Base-by-base conservation (phyloP, 345 rosid genomes). In the Aegle marmelos region DNA sequence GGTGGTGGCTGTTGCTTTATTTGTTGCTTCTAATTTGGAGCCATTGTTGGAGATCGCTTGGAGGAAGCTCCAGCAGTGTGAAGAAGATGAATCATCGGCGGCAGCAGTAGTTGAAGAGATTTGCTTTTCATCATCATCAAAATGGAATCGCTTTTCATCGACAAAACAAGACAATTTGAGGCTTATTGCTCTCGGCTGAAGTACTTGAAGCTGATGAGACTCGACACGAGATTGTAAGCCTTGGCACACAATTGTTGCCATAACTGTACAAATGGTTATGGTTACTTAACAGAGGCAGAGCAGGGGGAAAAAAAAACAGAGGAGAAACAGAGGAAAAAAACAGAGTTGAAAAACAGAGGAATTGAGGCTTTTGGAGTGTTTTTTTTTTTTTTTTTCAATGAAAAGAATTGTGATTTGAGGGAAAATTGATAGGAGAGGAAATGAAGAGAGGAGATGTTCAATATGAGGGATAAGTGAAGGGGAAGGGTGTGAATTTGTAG, bases 171-270 rank as follows among this genome's bases (percentile, higher is more conserved):
- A 88, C 36, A 94, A 77, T 62, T 80, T 87, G 78, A 95, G 93
- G 85, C 87, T 85, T 0, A 89, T 74, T 59, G 90, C 64, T 74
- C 86, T 82, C 68, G 93, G 83, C 86, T 92, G 98, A 25, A 80
- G 82, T 70, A 84, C 62, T 36, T 85, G 50, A 13, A 45, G 50
- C 13, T 45, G 50, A 45, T 45, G 88, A 30, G 94, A 82, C 81
- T 90, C 94, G 11, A 88, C 88, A 67, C 88, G 78, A 28, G 97
- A 86, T 72, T 85, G 90, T 57, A 83, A 77, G 65, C 92, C 95
- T 83, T 81, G 98, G 76, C 76, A 90, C 54, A 91, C 89, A 70
- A 90, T 70, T 21, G 95, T 90, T n/a, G 91, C 90, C 98, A 95
- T 93, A 39, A 70, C 31, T 30, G 28, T 41, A 13, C 0, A 58